phyloP scores from a whole-genome alignment of 2,329 filamentous ascomycete genomes.

The Lachnellula occidentalis region DNA sequence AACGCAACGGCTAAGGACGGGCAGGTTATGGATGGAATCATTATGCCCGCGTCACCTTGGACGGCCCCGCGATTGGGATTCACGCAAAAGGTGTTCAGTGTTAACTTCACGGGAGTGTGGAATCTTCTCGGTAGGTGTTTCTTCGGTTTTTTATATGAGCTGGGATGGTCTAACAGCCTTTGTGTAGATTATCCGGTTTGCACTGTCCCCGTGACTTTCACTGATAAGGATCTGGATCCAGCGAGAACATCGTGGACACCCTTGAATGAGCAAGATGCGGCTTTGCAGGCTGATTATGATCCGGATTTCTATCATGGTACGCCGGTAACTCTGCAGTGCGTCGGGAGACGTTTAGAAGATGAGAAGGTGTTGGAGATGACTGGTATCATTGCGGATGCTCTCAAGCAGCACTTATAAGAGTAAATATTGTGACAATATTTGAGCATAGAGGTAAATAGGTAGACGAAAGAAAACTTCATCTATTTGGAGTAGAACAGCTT shows the following conservation, averaged over 20 bases:
- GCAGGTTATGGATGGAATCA: conserved; percentile 33
- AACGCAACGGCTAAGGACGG: conserved; percentile 28
- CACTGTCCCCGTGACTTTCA: conserved; percentile 40
- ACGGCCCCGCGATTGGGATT: conserved; percentile 32
- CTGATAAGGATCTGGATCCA: conserved; percentile 36
- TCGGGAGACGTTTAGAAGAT: conserved; percentile 28
- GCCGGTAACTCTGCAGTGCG: conserved; percentile 27
- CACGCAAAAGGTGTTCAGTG: conserved; percentile 26
- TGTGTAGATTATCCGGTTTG: conserved; percentile 29
- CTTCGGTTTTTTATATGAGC: neutral
- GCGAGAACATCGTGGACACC: conserved; percentile 20
- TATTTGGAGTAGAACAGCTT: neutral
- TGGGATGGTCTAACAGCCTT: neutral
- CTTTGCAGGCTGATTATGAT: conserved; percentile 29
- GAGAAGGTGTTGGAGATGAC: conserved; percentile 35
- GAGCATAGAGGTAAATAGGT: neutral
- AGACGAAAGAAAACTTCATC: neutral
- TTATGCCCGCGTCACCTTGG: conserved; percentile 31
- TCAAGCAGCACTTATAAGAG: conserved; percentile 17
- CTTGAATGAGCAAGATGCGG: conserved; percentile 25
- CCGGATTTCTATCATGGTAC: conserved; percentile 29
- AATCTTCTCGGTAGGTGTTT: conserved; percentile 27
- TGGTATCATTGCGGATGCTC: conserved; percentile 31
- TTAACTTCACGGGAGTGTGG: conserved; percentile 28
- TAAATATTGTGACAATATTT: neutral